phyloP scores from a whole-genome alignment of 192 early-diverging fungal species.

The Coemansia sp. region DNA sequence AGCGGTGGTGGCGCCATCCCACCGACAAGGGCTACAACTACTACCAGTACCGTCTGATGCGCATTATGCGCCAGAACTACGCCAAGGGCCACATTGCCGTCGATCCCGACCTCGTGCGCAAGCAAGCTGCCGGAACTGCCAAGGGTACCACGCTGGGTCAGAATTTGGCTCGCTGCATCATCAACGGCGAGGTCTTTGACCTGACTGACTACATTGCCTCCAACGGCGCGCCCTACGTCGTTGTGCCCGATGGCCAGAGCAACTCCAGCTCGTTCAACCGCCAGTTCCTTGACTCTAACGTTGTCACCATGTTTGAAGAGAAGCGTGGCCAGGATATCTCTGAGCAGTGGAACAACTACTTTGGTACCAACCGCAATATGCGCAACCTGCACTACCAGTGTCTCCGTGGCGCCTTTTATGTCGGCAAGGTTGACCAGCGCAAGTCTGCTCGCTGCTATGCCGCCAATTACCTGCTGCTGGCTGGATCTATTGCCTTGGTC shows the following conservation, averaged over 20 bases:
- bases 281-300: conserved; percentile 62
- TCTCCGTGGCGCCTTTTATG: conserved; percentile 82
- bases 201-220: conserved; percentile 66
- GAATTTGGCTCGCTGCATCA: conserved; percentile 62
- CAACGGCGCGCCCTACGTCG: conserved; percentile 49
- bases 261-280: conserved; percentile 44
- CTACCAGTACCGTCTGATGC: conserved; percentile 66
- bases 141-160: conserved; percentile 38
- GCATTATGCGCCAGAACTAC: conserved; percentile 64
- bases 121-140: conserved; percentile 53
- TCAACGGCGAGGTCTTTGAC: conserved; percentile 75
- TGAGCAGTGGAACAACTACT: conserved; percentile 59
- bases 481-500: conserved; percentile 82
- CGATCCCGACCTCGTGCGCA: conserved; percentile 60
- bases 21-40: conserved; percentile 69
- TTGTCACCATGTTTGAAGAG: conserved; percentile 68
- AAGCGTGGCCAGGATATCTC: conserved; percentile 69
- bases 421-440: conserved; percentile 84
- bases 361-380: conserved; percentile 46
- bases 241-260: conserved; percentile 41
- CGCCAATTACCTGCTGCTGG: conserved; percentile 83
- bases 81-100: conserved; percentile 69
- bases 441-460: conserved; percentile 77
- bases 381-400: conserved; percentile 67
- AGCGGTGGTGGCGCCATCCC: conserved; percentile 63